These are phyloP conservation scores for Colletotrichum sp. DNA, from an alignment of 2,329 filamentous ascomycete species.

Conservation along the genomic window DNA sequence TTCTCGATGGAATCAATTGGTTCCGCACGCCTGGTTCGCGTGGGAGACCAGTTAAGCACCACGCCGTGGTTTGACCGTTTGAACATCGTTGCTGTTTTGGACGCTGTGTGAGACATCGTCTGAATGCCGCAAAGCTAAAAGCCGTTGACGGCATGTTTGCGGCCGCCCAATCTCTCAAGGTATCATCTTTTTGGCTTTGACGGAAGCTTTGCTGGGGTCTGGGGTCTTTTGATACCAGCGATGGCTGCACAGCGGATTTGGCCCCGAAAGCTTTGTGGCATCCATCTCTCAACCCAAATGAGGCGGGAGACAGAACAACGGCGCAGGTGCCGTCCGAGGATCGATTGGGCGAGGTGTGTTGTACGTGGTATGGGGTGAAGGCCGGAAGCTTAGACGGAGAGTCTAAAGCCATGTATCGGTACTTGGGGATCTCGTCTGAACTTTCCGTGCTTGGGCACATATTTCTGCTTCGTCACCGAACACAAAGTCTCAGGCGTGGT, in stretches of 20 bases:
- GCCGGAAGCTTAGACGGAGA: neutral
- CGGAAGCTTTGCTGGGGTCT: neutral
- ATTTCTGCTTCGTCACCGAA: neutral
- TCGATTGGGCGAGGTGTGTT: neutral
- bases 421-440: conserved; percentile 1
- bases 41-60: neutral
- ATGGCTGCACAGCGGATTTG: neutral
- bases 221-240: neutral
- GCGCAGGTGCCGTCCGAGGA: conserved; percentile 17
- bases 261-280: neutral
- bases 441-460: neutral
- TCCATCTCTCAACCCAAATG: neutral
- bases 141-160: conserved; percentile 10
- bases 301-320: neutral
- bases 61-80: conserved; percentile 1
- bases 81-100: conserved; percentile 1
- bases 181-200: neutral
- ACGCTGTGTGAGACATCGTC: conserved; percentile 17
- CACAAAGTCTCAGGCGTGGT: neutral
- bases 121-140: conserved; percentile 7
- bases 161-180: neutral
- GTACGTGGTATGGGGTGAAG: neutral
- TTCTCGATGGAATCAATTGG: neutral
- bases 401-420: neutral
- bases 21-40: conserved; percentile 5